These are phyloP conservation scores for Aspergillus melleus DNA, from an alignment of 2,329 filamentous ascomycete genomes.

Conservation along the genomic window DNA sequence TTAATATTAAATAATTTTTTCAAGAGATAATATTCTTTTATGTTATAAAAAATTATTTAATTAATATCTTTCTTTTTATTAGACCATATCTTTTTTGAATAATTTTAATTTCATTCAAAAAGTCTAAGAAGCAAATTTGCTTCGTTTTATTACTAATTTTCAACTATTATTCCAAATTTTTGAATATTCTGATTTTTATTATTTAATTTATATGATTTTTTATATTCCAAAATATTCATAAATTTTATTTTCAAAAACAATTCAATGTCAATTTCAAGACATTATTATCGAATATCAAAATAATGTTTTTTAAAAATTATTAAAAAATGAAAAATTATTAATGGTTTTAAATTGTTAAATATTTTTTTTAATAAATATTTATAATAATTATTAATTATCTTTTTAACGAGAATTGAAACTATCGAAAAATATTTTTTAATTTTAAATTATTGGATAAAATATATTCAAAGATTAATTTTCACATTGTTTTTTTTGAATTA, in stretches of 20 bases:
- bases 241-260: background rate
- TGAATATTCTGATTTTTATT: background rate
- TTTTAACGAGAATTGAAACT: constrained; percentile 8
- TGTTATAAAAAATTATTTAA: no score
- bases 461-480: no score
- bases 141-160: no score
- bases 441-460: no score
- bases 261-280: background rate
- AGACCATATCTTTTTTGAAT: no score
- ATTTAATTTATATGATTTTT: background rate
- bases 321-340: background rate
- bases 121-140: no score
- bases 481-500: no score
- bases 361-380: constrained; percentile 12
- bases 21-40: no score
- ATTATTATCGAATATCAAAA: background rate
- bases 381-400: constrained; percentile 14
- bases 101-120: no score
- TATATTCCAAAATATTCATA: background rate
- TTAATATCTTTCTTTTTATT: no score
- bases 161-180: background rate
- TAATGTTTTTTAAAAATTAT: background rate
- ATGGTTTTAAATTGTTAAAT: constrained; percentile 11
- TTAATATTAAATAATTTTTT: no score
- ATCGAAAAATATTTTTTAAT: background rate